Conservation (phyloP, 192 early-diverging fungal genomes). For the Backusella tuberculispora region DNA sequence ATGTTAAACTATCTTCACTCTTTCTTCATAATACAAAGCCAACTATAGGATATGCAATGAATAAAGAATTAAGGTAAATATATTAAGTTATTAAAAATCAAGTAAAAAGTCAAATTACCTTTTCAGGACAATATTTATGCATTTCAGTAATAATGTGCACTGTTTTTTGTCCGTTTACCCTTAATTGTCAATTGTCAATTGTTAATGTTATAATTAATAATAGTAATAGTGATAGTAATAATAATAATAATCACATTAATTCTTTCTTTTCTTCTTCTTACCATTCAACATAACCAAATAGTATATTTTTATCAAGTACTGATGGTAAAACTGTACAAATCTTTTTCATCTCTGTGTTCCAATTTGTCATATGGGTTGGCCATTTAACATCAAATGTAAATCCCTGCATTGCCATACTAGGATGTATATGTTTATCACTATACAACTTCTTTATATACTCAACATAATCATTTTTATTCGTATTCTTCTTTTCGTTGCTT, state of each 20-base stretch:
- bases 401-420: background rate
- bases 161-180: conserved; percentile 18
- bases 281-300: conserved; percentile 11
- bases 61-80: background rate
- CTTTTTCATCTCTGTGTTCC: background rate
- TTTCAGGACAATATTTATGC: background rate
- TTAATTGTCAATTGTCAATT: background rate
- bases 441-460: background rate
- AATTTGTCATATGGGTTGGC: background rate
- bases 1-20: background rate
- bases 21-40: conserved; percentile 16
- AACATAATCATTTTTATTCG: background rate
- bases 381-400: background rate
- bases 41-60: conserved; percentile 3
- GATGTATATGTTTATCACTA: background rate
- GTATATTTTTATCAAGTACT: background rate
- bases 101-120: background rate
- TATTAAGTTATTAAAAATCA: background rate
- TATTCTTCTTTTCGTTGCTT: background rate
- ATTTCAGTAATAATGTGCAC: conserved; percentile 10
- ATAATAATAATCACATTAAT: background rate
- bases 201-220: background rate
- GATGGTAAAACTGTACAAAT: background rate
- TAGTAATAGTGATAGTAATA: background rate
- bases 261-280: background rate